Conservation (phyloP, 1,139 yeast species). For the Geotrichum citri-aurantii region DNA sequence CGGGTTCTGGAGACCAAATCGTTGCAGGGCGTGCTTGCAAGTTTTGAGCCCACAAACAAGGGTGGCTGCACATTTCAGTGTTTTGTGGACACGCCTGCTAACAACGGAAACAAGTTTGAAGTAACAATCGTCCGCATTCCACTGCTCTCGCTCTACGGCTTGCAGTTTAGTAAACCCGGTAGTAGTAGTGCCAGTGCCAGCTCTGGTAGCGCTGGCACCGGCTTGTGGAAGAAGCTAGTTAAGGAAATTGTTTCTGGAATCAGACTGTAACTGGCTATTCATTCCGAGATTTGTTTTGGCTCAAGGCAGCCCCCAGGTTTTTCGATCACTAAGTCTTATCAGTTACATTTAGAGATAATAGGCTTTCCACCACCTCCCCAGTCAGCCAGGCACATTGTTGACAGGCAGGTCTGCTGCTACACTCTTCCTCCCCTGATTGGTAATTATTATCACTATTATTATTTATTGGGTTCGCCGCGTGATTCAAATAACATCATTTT, state of each 20-base stretch:
- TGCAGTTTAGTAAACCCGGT: constrained; percentile 83
- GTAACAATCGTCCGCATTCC: constrained; percentile 92
- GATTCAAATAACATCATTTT: no score
- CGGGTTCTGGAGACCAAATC: background rate
- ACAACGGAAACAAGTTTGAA: constrained; percentile 53
- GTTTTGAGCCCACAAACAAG: background rate
- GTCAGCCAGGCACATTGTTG: no score
- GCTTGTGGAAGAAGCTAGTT: constrained; percentile 91
- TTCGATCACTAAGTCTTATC: no score
- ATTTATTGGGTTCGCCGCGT: background rate
- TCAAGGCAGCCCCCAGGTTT: constrained; percentile 3
- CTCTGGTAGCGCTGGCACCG: constrained; percentile 41
- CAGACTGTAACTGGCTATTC: constrained; percentile 40
- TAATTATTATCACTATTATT: no score
- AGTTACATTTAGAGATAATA: no score
- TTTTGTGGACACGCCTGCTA: background rate
- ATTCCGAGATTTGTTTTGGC: no score
- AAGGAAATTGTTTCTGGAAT: constrained; percentile 75
- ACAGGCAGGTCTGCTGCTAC: no score
- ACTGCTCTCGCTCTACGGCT: constrained; percentile 86
- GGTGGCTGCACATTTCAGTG: background rate
- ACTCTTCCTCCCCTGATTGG: no score
- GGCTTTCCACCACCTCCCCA: no score
- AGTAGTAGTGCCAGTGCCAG: constrained; percentile 26
- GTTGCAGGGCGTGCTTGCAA: background rate